phyloP scores from a whole-genome alignment of 192 early-diverging fungal genomes.

The Dissophora globulifera region DNA sequence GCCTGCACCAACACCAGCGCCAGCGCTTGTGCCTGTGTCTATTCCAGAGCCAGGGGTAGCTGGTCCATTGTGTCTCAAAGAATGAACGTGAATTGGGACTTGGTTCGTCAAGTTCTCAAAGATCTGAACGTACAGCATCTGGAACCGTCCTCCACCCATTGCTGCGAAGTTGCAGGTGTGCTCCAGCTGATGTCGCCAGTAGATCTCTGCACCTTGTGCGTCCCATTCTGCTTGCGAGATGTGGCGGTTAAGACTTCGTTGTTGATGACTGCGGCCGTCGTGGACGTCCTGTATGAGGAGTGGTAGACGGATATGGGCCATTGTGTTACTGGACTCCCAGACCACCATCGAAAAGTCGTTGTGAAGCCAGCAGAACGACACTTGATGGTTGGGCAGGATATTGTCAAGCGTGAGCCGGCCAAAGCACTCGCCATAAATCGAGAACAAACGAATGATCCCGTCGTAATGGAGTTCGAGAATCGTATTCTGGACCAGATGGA shows the following conservation, averaged over 20 bases:
- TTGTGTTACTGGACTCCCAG: slow-evolving; percentile 47
- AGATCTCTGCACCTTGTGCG: slow-evolving; percentile 41
- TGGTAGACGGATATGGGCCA: slow-evolving; percentile 49
- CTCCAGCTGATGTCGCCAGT: slow-evolving; percentile 45
- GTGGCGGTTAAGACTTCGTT: slow-evolving; percentile 6
- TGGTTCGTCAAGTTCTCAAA: slow-evolving; percentile 46
- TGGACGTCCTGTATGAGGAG: slow-evolving; percentile 19
- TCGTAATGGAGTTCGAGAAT: slow-evolving; percentile 49
- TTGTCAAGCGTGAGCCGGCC: slow-evolving; percentile 47
- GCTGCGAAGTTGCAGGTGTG: slow-evolving; percentile 51
- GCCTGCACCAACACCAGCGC: not conserved
- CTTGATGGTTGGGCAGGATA: slow-evolving; percentile 42
- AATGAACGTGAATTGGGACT: slow-evolving; percentile 44
- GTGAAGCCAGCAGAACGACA: slow-evolving; percentile 52
- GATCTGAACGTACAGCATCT: slow-evolving; percentile 45
- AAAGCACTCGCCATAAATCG: slow-evolving; percentile 43
- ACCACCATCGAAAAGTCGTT: slow-evolving; percentile 52
- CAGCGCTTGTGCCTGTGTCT: too few relatives aligned
- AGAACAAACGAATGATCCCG: slow-evolving; percentile 41
- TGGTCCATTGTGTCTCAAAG: slow-evolving; percentile 18
- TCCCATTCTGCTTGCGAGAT: slow-evolving; percentile 54
- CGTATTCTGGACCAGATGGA: slow-evolving; percentile 42
- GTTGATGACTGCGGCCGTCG: not conserved
- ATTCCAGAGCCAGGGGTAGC: too few relatives aligned
- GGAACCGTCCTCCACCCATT: slow-evolving; percentile 51